Percentiles rank a stretch among this genome's conserved stretches.
Conservation (phyloP, 1,139 yeast genomes). For the Hyphopichia khmerensis region DNA sequence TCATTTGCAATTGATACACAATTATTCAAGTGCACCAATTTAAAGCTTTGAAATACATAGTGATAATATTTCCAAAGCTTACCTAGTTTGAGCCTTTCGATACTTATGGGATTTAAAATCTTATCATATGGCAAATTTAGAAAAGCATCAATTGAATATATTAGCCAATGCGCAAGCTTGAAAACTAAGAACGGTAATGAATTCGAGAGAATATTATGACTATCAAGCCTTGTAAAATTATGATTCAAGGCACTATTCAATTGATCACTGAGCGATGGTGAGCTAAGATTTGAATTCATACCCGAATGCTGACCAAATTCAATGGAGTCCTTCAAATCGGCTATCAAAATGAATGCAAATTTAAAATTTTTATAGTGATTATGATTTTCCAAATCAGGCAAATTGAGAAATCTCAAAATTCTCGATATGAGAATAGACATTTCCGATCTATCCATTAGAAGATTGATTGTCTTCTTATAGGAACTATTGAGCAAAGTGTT, state of each 20-base stretch:
- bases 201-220: slow-evolving; percentile 2
- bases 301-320: slow-evolving; percentile 22
- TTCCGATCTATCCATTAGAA: background rate
- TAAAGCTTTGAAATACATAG: slow-evolving; percentile 18
- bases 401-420: background rate
- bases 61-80: slow-evolving; percentile 16
- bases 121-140: background rate
- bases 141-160: slow-evolving; percentile 9
- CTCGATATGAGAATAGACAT: background rate
- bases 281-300: slow-evolving; percentile 20
- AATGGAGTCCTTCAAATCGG: slow-evolving; percentile 21
- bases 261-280: background rate
- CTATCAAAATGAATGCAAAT: slow-evolving; percentile 24
- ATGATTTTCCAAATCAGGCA: slow-evolving; percentile 1
- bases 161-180: slow-evolving; percentile 16
- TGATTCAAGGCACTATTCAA: background rate
- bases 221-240: background rate
- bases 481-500: background rate
- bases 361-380: slow-evolving; percentile 15
- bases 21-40: slow-evolving; percentile 15
- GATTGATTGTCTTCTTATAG: background rate
- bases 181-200: slow-evolving; percentile 12
- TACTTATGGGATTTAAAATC: slow-evolving; percentile 6
- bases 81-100: slow-evolving; percentile 9
- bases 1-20: slow-evolving; percentile 11